Base-by-base conservation (phyloP, 192 early-diverging fungal species). In the Backusella sp. region DNA sequence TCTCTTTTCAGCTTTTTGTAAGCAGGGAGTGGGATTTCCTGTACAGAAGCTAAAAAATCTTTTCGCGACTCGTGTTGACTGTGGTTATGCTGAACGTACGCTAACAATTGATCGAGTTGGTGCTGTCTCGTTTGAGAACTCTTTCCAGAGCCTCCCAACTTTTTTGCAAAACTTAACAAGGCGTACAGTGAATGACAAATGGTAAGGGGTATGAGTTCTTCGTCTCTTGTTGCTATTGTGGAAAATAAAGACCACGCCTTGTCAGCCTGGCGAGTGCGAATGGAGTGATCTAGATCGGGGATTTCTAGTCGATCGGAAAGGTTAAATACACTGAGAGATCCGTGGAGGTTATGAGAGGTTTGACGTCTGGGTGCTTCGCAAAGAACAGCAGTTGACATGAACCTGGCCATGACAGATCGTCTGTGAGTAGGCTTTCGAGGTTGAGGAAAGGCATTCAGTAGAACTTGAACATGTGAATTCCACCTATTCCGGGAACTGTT, bases 211-310 rank as follows among this genome's bases (percentile, higher is more conserved):
- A 79, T 36, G 52, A n/a, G 15, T 66, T 49, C 62, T 11, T 76
- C 42, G 32, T 76, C 37, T 70, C 56, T 26, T 17, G 66, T 3
- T 6, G 73, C 26, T 6, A 79, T 21, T 32, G 77, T 73, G 11
- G 15, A 19, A 26, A 79, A 79, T 49, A 74, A 34, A 8, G 66
- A n/a, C 77, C 77, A 79, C 8, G 77, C 36, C 42, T 70, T 68
- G 28, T 67, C 62, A 15, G 77, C 77, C 26, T 79, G 66, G 23
- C 67, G 36, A 32, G 66, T 56, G 26, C 67, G 72, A 46, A 79
- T 65, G 14, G 77, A 52, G 42, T 28, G 41, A 26, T 74, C 73
- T n/a, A 74, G 39, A 30, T 74, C 62, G 2, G 59, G 15, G 26
- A 74, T 36, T 8, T 19, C 28, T n/a, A 74, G 8, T 65, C 34